Conservation (phyloP, 164 flowering plant genomes). For the Vitis labrusca region DNA sequence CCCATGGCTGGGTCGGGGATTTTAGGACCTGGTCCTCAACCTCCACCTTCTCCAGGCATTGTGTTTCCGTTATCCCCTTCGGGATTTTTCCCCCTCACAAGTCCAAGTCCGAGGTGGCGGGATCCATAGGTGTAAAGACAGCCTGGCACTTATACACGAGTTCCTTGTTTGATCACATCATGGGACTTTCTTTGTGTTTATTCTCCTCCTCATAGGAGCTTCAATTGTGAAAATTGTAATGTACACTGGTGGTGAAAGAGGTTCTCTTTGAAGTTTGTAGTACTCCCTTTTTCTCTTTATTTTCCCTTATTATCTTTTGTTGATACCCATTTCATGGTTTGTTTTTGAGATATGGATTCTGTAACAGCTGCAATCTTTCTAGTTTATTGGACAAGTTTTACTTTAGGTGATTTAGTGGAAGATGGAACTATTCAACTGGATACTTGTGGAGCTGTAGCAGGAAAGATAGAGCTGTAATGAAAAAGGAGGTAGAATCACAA, state of each 20-base stretch:
- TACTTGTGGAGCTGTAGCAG: slow-evolving; percentile 21
- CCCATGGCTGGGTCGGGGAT: slow-evolving; percentile 68
- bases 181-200: slow-evolving; percentile 3
- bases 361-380: slow-evolving; percentile 23
- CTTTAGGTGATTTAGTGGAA: slow-evolving; percentile 17
- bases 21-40: slow-evolving; percentile 91
- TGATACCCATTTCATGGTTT: slow-evolving; percentile 11
- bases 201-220: slow-evolving; percentile 13
- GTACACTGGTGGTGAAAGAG: slow-evolving; percentile 20
- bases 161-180: slow-evolving; percentile 4
- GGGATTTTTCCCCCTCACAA: slow-evolving; percentile 62
- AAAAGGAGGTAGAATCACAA: slow-evolving; percentile 32
- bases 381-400: slow-evolving; percentile 18
- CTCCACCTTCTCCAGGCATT: slow-evolving; percentile 76
- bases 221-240: slow-evolving; percentile 21
- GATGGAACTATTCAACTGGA: slow-evolving; percentile 18
- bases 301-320: slow-evolving; percentile 5
- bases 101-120: slow-evolving; percentile 80
- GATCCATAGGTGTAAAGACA: slow-evolving; percentile 26
- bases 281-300: slow-evolving; percentile 2
- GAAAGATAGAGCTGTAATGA: slow-evolving; percentile 17
- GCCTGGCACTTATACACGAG: background rate
- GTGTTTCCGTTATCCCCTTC: slow-evolving; percentile 78
- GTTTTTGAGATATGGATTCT: slow-evolving; percentile 15
- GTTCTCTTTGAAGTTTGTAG: slow-evolving; percentile 10